Evolutionary conservation across 2,329 filamentous ascomycete genomes (phyloP), one percentile per base, ranked within the genome.

Genomic region (Ophiostoma piceae): DNA sequence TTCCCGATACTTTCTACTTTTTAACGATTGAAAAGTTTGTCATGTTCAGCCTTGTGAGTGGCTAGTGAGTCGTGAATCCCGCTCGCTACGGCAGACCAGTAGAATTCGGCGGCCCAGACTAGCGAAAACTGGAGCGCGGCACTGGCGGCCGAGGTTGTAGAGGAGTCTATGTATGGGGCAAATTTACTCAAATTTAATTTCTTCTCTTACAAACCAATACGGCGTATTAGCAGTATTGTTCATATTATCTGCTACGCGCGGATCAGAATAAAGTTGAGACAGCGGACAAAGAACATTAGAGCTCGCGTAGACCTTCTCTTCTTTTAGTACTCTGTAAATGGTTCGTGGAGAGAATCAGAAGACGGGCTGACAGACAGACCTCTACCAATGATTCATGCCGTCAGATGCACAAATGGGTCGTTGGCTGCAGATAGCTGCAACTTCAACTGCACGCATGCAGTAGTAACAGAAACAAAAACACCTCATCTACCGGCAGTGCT

Each of bases 141-240:
- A 62, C 57, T 62, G 57, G 57, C 57, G 57, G 57, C 57, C 54
- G 54, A 60, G 47, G 47, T n/a, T 54, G 47, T 22, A 29, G 26
- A 29, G 26, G 26, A 29, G 26, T 29, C 26, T 29, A 26, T 5
- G 47, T 54, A 54, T 22, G 47, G 19, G n/a, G 19, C 8, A 9
- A 29, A 29, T 29, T 29, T 29, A 29, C 26, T 29, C 26, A 29
- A 29, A 29, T 29, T 19, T 22, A 22, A 54, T 26, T 11, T n/a
- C 41, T 43, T 43, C 12, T 43, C 26, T 29, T 29, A 29, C 26
- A 29, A 29, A 29, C 26, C 26, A 29, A 47, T 47, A 47, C 43
- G 43, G 43, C 43, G 43, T 47, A 47, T 47, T n/a, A n/a, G n/a
- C n/a, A n/a, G n/a, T n/a, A n/a, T n/a, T n/a, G n/a, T n/a, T n/a